Percentiles rank a stretch among this genome's conserved stretches.
These are phyloP conservation scores for Helminthosporium solani DNA, from an alignment of 2,329 filamentous ascomycete genomes.

Conservation along the genomic window DNA sequence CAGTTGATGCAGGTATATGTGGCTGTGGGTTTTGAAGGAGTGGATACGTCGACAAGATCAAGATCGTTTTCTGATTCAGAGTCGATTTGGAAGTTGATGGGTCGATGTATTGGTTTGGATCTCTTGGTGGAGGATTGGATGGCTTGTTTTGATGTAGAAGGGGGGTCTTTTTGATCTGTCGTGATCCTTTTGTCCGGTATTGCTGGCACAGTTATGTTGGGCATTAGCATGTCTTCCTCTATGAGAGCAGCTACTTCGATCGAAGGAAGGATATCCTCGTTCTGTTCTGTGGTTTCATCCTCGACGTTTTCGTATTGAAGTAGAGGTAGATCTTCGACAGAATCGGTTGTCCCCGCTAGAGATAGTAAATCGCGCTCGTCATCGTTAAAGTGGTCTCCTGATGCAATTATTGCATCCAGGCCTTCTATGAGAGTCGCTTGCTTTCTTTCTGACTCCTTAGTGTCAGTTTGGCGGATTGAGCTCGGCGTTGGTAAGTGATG, in stretches of 20 bases:
- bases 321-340: conserved; percentile 7
- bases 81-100: conserved; percentile 6
- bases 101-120: conserved; percentile 1
- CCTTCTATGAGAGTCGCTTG: not conserved
- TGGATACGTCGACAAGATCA: conserved; percentile 5
- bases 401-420: conserved; percentile 8
- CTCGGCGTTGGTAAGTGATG: conserved; percentile 34
- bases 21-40: conserved; percentile 4
- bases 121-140: conserved; percentile 5
- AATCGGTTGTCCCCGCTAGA: conserved; percentile 16
- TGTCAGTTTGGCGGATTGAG: conserved; percentile 21
- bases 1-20: conserved; percentile 3
- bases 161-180: not conserved
- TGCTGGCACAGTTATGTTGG: not conserved
- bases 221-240: conserved; percentile 9
- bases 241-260: conserved; percentile 20
- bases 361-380: conserved; percentile 33
- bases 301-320: not conserved
- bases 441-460: not conserved
- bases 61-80: conserved; percentile 11
- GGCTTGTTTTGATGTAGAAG: conserved; percentile 1
- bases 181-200: not conserved
- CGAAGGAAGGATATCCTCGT: conserved; percentile 22
- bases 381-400: conserved; percentile 25
- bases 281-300: not conserved